phyloP scores from a whole-genome alignment of 2,329 filamentous ascomycete genomes.

The Mollisia scopiformis region DNA sequence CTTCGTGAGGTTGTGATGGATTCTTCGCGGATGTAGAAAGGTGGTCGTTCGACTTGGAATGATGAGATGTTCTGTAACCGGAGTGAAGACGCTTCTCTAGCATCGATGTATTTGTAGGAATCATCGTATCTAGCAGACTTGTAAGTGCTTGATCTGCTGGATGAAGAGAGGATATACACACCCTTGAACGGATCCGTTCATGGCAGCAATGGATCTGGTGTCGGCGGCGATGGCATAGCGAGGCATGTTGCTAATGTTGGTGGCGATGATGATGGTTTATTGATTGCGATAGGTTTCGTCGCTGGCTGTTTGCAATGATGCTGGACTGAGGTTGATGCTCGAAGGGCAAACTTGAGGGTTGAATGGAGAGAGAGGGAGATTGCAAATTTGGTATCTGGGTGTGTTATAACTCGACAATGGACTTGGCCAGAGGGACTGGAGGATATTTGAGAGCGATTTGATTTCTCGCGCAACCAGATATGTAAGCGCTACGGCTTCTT shows the following conservation, averaged over 20 bases:
- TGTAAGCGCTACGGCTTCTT: background rate
- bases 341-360: background rate
- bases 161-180: background rate
- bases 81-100: background rate
- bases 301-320: background rate
- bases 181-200: background rate
- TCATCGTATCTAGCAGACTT: background rate
- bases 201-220: background rate
- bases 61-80: background rate
- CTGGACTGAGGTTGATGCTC: background rate
- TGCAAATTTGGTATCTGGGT: too few relatives aligned
- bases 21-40: background rate
- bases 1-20: background rate
- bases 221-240: background rate
- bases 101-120: background rate
- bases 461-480: background rate
- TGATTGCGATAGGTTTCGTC: background rate
- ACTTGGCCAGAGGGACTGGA: too few relatives aligned
- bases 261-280: background rate
- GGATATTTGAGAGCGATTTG: background rate
- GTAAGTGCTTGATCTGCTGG: background rate
- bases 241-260: background rate
- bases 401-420: too few relatives aligned
- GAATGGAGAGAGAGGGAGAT: background rate
- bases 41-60: background rate